phyloP scores from a whole-genome alignment of 768 basidiomycete species.

The Leccinum boreale region DNA sequence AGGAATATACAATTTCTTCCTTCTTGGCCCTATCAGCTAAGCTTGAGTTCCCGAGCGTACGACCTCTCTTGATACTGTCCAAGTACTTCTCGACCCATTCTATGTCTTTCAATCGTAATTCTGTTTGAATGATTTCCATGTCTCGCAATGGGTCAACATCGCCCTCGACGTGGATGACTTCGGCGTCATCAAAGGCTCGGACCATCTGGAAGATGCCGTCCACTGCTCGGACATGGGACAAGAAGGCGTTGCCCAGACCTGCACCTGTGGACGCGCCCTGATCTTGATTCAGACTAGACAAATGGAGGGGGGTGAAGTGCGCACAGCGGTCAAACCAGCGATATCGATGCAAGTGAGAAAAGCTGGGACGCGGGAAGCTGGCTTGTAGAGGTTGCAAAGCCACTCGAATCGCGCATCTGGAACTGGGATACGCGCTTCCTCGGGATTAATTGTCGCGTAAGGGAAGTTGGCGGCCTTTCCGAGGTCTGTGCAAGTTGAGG shows the following conservation, averaged over 20 bases:
- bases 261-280: constrained; percentile 97
- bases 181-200: constrained; percentile 98
- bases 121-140: constrained; percentile 96
- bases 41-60: constrained; percentile 68
- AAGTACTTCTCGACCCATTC: constrained; percentile 97
- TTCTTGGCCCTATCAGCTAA: constrained; percentile 94
- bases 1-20: constrained; percentile 79
- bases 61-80: constrained; percentile 72
- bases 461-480: constrained; percentile 98
- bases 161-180: constrained; percentile 98
- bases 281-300: constrained; percentile 16
- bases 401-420: constrained; percentile 94
- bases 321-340: constrained; percentile 90
- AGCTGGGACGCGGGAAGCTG: constrained; percentile 82
- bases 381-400: constrained; percentile 90
- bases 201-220: constrained; percentile 99
- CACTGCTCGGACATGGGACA: constrained; percentile 96
- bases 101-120: constrained; percentile 93
- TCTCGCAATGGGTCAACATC: constrained; percentile 95
- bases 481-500: constrained; percentile 50
- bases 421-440: constrained; percentile 94
- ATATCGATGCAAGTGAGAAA: constrained; percentile 98
- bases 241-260: constrained; percentile 95
- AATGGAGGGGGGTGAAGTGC: constrained; percentile 23
- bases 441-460: constrained; percentile 90